A percentile compares a stretch with the other conserved stretches of the same genome.
These are phyloP conservation scores for Neofusicoccum umdonicola DNA, from an alignment of 2,329 filamentous ascomycete species.

Conservation along the genomic window DNA sequence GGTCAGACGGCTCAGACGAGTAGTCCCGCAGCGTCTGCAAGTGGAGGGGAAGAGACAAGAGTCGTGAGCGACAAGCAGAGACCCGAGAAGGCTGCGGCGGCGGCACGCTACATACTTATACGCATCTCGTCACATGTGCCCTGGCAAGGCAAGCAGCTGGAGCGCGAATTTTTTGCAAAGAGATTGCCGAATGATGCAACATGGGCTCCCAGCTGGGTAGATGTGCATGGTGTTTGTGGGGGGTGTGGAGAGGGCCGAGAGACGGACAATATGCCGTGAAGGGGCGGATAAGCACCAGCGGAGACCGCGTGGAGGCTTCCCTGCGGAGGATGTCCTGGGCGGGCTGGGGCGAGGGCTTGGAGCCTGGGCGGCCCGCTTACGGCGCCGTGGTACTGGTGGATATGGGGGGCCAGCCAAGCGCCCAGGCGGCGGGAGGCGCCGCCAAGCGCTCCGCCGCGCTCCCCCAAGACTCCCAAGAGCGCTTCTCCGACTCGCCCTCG, in stretches of 20 bases:
- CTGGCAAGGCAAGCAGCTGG: slow-evolving; percentile 1
- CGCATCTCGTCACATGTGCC: background rate
- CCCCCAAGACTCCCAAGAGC: background rate
- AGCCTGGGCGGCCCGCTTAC: background rate
- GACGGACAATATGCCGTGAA: slow-evolving; percentile 1
- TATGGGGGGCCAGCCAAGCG: background rate
- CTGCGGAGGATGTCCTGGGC: slow-evolving; percentile 12
- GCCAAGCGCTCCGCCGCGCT: slow-evolving; percentile 13
- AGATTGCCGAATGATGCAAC: slow-evolving; percentile 9
- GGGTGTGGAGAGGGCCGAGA: slow-evolving; percentile 9
- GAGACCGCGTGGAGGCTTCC: slow-evolving; percentile 3
- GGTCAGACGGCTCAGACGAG: background rate
- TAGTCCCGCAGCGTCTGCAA: background rate
- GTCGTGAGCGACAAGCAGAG: background rate
- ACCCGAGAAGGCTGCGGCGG: background rate
- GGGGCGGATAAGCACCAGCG: slow-evolving; percentile 8
- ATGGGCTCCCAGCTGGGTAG: background rate
- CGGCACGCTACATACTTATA: background rate
- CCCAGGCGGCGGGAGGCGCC: slow-evolving; percentile 4
- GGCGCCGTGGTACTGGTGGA: slow-evolving; percentile 1
- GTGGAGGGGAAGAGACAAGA: background rate
- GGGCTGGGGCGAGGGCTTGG: slow-evolving; percentile 6
- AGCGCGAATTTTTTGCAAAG: slow-evolving; percentile 6
- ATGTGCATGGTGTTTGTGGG: slow-evolving; percentile 10
- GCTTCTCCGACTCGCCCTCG: slow-evolving; percentile 12